A percentile compares a stretch with the other conserved stretches of the same genome.
Evolutionary conservation across 805 yeast species (phyloP).

Genomic region (Kodamaea kaohsiungensis): DNA sequence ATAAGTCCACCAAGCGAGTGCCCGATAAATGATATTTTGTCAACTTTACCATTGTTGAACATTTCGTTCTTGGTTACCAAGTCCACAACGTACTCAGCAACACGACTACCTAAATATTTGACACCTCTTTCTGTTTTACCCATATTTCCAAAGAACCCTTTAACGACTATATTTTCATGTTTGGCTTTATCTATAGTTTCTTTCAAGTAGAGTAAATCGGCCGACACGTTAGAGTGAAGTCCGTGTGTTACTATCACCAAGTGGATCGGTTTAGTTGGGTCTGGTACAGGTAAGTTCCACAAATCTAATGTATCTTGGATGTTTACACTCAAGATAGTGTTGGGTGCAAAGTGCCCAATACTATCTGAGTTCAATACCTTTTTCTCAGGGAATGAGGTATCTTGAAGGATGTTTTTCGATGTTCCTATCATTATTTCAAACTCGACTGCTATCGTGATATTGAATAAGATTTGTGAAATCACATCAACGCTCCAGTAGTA

Average conservation of each 20-base stretch:
- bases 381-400: slow-evolving; percentile 25
- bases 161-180: slow-evolving; percentile 68
- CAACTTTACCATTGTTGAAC: slow-evolving; percentile 39
- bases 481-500: slow-evolving; percentile 83
- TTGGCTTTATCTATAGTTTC: slow-evolving; percentile 64
- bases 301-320: slow-evolving; percentile 63
- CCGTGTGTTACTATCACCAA: slow-evolving; percentile 90
- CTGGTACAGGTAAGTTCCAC: slow-evolving; percentile 69
- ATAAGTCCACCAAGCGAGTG: slow-evolving; percentile 94
- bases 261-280: slow-evolving; percentile 62
- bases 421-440: slow-evolving; percentile 62
- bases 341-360: slow-evolving; percentile 27
- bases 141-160: slow-evolving; percentile 82
- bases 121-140: slow-evolving; percentile 91
- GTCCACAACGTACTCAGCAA: slow-evolving; percentile 72
- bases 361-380: slow-evolving; percentile 24
- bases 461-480: slow-evolving; percentile 75
- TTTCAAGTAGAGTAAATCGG: slow-evolving; percentile 86
- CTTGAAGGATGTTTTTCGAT: slow-evolving; percentile 38
- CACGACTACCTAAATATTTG: slow-evolving; percentile 75
- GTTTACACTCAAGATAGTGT: slow-evolving; percentile 44
- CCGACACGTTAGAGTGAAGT: slow-evolving; percentile 82
- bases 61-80: slow-evolving; percentile 47
- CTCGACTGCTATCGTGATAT: slow-evolving; percentile 63
- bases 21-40: slow-evolving; percentile 79